Evolutionary conservation across 129 eudicot genomes (phyloP).

Genomic region (Smallanthus sonchifolius): DNA sequence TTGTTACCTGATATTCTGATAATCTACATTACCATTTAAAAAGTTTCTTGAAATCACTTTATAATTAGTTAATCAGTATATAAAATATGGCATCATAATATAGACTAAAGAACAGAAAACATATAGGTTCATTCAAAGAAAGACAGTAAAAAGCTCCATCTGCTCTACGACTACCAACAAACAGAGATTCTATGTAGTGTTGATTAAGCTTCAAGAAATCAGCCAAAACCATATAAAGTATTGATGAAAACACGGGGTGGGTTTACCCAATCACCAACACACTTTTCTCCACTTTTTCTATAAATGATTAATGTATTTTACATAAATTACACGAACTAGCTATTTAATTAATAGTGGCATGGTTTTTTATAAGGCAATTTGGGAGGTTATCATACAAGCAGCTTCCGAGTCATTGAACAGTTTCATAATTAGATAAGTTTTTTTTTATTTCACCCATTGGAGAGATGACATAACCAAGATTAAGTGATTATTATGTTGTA

Average conservation of each 20-base stretch:
- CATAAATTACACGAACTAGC: too few species aligned
- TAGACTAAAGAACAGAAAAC: neutral
- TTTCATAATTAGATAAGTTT: neutral
- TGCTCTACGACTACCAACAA: neutral
- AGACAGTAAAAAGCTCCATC: neutral
- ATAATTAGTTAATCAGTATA: neutral
- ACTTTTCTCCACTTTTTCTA: neutral
- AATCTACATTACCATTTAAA: neutral
- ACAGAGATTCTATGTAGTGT: too few species aligned
- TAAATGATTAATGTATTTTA: neutral
- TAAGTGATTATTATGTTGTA: neutral
- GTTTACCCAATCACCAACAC: neutral
- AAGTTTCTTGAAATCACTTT: neutral
- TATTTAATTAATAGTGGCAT: neutral
- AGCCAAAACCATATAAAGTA: neutral
- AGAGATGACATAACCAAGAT: neutral
- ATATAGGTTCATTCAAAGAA: neutral
- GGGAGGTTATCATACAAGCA: neutral
- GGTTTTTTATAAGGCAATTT: too few species aligned
- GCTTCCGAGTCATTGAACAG: neutral
- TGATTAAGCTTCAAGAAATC: neutral
- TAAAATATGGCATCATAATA: neutral
- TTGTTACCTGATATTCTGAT: slow-evolving; percentile 1
- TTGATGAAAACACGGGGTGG: neutral
- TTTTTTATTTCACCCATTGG: neutral